These are phyloP conservation scores for Austroboletus festivus DNA, from an alignment of 768 basidiomycete genomes.

Conservation along the genomic window DNA sequence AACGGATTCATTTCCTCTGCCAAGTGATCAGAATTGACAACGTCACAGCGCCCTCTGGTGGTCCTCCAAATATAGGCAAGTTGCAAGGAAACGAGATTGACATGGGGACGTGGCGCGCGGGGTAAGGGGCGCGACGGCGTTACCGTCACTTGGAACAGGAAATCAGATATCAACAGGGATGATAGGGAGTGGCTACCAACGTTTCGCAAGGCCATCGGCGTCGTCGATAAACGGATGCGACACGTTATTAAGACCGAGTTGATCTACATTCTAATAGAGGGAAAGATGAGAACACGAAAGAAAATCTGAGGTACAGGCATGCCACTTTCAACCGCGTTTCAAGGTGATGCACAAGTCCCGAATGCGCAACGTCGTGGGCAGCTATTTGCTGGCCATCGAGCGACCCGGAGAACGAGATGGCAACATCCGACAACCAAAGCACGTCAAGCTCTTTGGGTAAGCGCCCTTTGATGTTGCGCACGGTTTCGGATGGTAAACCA, in stretches of 20 bases:
- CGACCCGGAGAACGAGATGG: constrained; percentile 52
- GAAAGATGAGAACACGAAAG: constrained; percentile 10
- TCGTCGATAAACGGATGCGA: constrained; percentile 52
- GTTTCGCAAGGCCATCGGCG: constrained; percentile 39
- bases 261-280: constrained; percentile 54
- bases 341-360: constrained; percentile 50
- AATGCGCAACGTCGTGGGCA: constrained; percentile 40
- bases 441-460: constrained; percentile 44
- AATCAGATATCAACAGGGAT: constrained; percentile 6
- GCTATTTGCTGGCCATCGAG: constrained; percentile 43
- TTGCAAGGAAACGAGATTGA: constrained; percentile 36
- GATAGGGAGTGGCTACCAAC: constrained; percentile 29
- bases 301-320: constrained; percentile 13
- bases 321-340: constrained; percentile 50
- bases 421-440: constrained; percentile 45
- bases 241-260: constrained; percentile 55
- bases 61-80: constrained; percentile 42
- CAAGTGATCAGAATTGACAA: constrained; percentile 25
- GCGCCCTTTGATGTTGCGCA: constrained; percentile 33
- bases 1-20: constrained; percentile 46
- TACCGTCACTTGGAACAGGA: constrained; percentile 35
- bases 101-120: constrained; percentile 23
- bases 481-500: constrained; percentile 28
- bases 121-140: constrained; percentile 38
- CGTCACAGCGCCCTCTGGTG: constrained; percentile 3